Conservation (phyloP, 441 rosid species). For the Adansonia gregorii region DNA sequence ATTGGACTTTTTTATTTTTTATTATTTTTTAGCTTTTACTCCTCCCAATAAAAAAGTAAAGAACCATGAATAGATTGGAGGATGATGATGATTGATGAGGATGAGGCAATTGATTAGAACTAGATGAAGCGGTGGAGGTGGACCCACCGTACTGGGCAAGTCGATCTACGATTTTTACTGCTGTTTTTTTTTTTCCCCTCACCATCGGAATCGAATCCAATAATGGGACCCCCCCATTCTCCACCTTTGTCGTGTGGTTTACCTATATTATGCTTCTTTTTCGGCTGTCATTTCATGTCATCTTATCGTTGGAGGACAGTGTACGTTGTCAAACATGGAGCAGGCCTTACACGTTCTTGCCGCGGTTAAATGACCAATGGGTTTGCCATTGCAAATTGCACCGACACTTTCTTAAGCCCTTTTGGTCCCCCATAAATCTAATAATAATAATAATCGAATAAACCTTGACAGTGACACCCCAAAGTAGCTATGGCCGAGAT, state of each 20-base stretch:
- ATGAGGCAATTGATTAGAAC: not conserved
- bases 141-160: not conserved
- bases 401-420: not conserved
- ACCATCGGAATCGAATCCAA: not conserved
- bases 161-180: not conserved
- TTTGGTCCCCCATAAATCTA: not conserved
- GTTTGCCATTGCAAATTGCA: not conserved
- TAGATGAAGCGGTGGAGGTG: not conserved
- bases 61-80: not conserved
- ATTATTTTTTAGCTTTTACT: not conserved
- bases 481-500: too few relatives aligned
- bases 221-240: too few relatives aligned
- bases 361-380: not conserved
- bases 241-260: too few relatives aligned
- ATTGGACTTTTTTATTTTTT: not conserved
- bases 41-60: not conserved
- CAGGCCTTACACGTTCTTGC: not conserved
- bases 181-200: too few relatives aligned
- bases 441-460: too few relatives aligned
- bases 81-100: not conserved
- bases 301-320: not conserved
- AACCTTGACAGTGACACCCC: too few relatives aligned
- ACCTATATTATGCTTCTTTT: too few relatives aligned
- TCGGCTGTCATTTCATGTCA: not conserved
- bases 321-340: not conserved